Evolutionary conservation across 371 early-diverging fungal genomes (phyloP).

Genomic region (Syncephalastrum sp.): DNA sequence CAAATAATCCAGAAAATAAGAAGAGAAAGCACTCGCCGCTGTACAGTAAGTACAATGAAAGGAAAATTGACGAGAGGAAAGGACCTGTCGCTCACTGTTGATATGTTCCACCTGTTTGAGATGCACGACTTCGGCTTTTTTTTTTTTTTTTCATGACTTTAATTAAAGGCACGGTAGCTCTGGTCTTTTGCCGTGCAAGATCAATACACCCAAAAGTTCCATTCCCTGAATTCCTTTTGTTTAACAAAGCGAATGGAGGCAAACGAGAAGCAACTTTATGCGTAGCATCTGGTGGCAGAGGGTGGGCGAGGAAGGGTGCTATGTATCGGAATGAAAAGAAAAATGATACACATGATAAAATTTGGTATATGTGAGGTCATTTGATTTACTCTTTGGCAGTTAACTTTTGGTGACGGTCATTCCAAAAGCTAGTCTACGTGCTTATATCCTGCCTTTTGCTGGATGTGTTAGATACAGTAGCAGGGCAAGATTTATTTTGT

Average conservation of each 20-base stretch:
- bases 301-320: no score
- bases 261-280: neutral
- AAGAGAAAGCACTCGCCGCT: slow-evolving; percentile 58
- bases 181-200: slow-evolving; percentile 64
- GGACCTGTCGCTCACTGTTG: slow-evolving; percentile 92
- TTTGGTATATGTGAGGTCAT: no score
- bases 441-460: no score
- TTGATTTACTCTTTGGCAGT: no score
- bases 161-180: slow-evolving; percentile 87
- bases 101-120: slow-evolving; percentile 97
- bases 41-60: slow-evolving; percentile 98
- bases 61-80: slow-evolving; percentile 85
- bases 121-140: slow-evolving; percentile 85
- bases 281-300: no score
- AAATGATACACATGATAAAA: no score
- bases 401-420: no score
- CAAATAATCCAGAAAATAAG: neutral
- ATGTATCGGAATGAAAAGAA: no score
- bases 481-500: no score
- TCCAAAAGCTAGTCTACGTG: no score
- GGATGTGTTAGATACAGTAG: no score
- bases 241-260: slow-evolving; percentile 11
- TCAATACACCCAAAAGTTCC: slow-evolving; percentile 96
- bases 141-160: slow-evolving; percentile 93
- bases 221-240: slow-evolving; percentile 68